Base-by-base conservation (phyloP, 352 stramenopile genomes). In the Globisporangium spiculum region DNA sequence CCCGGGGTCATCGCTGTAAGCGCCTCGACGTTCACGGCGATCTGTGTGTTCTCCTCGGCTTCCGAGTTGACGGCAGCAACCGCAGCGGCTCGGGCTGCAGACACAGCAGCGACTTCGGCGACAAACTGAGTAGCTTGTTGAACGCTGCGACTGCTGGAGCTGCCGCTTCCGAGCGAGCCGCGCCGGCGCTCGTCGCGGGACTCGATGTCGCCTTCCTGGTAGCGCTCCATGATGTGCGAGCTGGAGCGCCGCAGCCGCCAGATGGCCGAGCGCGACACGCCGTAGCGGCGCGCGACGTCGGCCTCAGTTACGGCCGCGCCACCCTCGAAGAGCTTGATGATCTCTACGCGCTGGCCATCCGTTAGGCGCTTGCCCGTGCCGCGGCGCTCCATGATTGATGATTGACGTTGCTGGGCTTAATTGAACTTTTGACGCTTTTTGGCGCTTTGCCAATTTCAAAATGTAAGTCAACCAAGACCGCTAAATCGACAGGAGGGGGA, bases 311-410 rank as follows among this genome's bases (percentile, higher is more conserved):
- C 66, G 36, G 56, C 64, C 58, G 73, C 70, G 34, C 75, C 76
- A 55, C 74, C 80, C 38, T 83, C 70, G 58, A 81, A 77, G 32
- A 83, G 61, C 69, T 84, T 78, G 69, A 84, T 76, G 73, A 83
- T 84, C 73, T 84, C 77, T 66, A 84, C 72, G 62, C 75, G 77
- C 69, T 84, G 77, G 14, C 74, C 74, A 57, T 84, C 75, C 26
- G 75, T 84, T 50, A 84, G 65, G 22, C 77, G 77, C 68, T 82
- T 82, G 55, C 77, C 75, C 61, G 78, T 74, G 14, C 76, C 76
- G 32, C 76, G 73, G 18, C 76, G 76, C 38, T 78, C 76, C 73
- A 79, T 79, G 18, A 52, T 52, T 22, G 41, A 8, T 22, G 41
- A 16, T 4, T 46, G 27, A 24, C 10, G 27, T 41, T 24, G 12